Evolutionary conservation across 2,329 filamentous ascomycete species (phyloP).

Genomic region (Monilinia vaccinii-corymbosi): DNA sequence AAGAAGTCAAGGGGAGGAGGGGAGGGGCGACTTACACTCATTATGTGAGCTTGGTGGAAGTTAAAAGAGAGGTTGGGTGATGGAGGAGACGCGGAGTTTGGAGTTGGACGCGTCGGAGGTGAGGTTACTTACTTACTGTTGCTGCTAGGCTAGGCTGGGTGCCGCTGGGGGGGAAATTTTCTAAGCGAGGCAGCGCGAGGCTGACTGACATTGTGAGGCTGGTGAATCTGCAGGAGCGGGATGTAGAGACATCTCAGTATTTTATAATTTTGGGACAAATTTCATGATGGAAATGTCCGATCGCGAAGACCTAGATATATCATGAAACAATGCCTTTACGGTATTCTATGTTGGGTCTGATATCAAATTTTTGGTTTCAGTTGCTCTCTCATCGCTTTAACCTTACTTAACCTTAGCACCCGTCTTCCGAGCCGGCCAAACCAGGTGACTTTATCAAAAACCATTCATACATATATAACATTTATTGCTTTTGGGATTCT

Average conservation of each 20-base stretch:
- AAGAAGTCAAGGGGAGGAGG: neutral
- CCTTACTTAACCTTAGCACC: neutral
- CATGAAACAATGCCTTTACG: neutral
- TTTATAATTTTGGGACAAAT: neutral
- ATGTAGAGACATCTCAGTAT: neutral
- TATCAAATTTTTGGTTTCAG: neutral
- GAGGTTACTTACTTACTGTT: slow-evolving; percentile 3
- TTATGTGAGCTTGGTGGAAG: slow-evolving; percentile 17
- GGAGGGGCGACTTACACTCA: slow-evolving; percentile 30
- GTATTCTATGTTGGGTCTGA: neutral
- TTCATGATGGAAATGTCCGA: too few relatives aligned
- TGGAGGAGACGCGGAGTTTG: slow-evolving; percentile 13
- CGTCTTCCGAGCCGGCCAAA: neutral
- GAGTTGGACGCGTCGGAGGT: slow-evolving; percentile 11
- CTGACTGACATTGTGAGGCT: slow-evolving; percentile 1
- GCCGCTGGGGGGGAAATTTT: slow-evolving; percentile 12
- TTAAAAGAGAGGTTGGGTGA: neutral
- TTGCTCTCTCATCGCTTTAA: neutral
- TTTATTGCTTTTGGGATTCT: neutral
- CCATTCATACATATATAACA: neutral
- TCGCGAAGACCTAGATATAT: neutral
- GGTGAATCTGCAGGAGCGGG: neutral
- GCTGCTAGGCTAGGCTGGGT: slow-evolving; percentile 10
- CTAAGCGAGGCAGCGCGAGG: slow-evolving; percentile 6
- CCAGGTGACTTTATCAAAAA: neutral